These are phyloP conservation scores for Nidularia sp. DNA, from an alignment of 768 basidiomycete species.

Conservation along the genomic window DNA sequence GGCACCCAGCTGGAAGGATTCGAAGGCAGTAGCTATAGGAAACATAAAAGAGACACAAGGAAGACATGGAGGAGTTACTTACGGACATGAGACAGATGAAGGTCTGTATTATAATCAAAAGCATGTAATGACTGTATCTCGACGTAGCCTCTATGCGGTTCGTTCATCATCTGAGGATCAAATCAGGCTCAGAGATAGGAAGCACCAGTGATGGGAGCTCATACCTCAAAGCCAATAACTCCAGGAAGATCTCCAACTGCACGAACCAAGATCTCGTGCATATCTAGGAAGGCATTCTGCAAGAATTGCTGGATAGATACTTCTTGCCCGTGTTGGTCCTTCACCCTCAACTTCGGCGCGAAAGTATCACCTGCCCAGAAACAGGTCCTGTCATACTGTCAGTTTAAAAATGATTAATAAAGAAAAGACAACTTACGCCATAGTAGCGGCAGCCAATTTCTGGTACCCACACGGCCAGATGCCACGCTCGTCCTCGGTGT, in stretches of 20 bases:
- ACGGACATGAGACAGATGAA: conserved; percentile 81
- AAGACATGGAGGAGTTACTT: conserved; percentile 24
- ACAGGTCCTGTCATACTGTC: conserved; percentile 53
- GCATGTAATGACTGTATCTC: conserved; percentile 74
- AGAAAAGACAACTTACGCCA: conserved; percentile 58
- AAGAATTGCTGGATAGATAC: conserved; percentile 78
- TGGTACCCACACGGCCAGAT: conserved; percentile 94
- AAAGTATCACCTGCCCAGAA: conserved; percentile 94
- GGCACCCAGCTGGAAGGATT: conserved; percentile 90
- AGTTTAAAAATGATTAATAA: not conserved
- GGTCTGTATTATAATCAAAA: conserved; percentile 93
- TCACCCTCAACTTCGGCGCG: conserved; percentile 66
- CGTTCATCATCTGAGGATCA: conserved; percentile 75
- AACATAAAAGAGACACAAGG: not conserved
- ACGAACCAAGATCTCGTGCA: conserved; percentile 65
- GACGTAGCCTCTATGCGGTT: conserved; percentile 92
- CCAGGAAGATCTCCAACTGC: conserved; percentile 71
- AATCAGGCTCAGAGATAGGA: not conserved
- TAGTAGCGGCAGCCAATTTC: conserved; percentile 88
- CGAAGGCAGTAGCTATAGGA: conserved; percentile 68
- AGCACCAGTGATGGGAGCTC: conserved; percentile 4
- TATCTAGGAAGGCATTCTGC: conserved; percentile 76
- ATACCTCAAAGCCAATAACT: conserved; percentile 87
- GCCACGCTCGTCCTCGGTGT: conserved; percentile 74
- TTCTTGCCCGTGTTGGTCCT: conserved; percentile 37